phyloP scores from a whole-genome alignment of 1,284 basidiomycete genomes.

The Megacollybia platyphylla region DNA sequence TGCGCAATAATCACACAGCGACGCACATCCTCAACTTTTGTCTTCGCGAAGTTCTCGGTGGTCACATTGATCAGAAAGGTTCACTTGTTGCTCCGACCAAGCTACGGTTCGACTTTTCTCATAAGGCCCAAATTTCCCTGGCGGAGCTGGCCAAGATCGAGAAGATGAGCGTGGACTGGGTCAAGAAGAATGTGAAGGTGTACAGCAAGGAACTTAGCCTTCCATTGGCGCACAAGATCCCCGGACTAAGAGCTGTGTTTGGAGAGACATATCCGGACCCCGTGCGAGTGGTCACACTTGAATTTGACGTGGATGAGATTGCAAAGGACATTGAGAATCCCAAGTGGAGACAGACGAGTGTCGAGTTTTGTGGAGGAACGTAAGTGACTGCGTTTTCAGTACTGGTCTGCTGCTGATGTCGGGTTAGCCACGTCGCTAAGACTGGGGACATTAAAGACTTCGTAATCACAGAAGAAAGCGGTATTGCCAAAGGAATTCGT shows the following conservation, averaged over 20 bases:
- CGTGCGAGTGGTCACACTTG: constrained; percentile 88
- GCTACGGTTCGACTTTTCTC: constrained; percentile 96
- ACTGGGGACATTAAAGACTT: constrained; percentile 96
- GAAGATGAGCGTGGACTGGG: constrained; percentile 77
- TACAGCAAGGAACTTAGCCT: constrained; percentile 82
- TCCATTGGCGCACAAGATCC: constrained; percentile 76
- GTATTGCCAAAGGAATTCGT: constrained; percentile 96
- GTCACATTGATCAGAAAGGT: constrained; percentile 97
- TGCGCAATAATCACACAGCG: constrained; percentile 96
- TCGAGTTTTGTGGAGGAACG: constrained; percentile 99
- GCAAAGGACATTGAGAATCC: constrained; percentile 75
- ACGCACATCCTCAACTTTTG: constrained; percentile 97
- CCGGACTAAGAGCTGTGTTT: constrained; percentile 92
- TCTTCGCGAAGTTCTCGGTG: constrained; percentile 87
- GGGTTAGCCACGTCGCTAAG: constrained; percentile 73
- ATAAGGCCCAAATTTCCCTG: constrained; percentile 76
- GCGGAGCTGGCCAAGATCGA: constrained; percentile 81
- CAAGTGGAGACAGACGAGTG: constrained; percentile 83
- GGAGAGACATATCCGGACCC: constrained; percentile 98
- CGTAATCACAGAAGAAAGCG: constrained; percentile 89
- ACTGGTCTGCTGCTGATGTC: constrained; percentile 4
- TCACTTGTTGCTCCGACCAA: constrained; percentile 94
- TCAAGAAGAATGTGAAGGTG: constrained; percentile 81
- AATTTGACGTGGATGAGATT: constrained; percentile 82
- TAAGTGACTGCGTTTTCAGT: constrained; percentile 25